Evolutionary conservation across 768 basidiomycete species (phyloP).

Genomic region (Boletus speciosus): DNA sequence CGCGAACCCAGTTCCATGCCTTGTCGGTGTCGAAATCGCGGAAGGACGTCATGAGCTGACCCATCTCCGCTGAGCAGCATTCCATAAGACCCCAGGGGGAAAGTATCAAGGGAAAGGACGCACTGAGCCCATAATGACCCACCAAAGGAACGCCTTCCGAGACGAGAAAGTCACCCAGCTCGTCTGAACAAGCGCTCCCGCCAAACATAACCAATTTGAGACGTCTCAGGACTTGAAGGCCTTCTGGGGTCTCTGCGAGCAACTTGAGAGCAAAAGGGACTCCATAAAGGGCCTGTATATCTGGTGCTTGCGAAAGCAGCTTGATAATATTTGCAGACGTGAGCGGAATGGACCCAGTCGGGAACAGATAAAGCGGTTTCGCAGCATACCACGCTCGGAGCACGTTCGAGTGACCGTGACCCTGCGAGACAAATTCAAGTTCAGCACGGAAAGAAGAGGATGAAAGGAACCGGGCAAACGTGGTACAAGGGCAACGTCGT

Average conservation of each 20-base stretch:
- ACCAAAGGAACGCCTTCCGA: constrained; percentile 47
- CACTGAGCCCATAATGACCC: constrained; percentile 48
- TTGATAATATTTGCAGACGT: constrained; percentile 43
- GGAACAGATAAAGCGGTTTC: constrained; percentile 43
- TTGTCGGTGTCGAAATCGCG: constrained; percentile 50
- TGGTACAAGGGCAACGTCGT: constrained; percentile 32
- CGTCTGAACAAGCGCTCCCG: constrained; percentile 52
- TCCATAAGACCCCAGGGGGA: not conserved
- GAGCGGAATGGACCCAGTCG: constrained; percentile 40
- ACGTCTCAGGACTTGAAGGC: constrained; percentile 36
- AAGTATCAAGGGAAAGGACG: constrained; percentile 10
- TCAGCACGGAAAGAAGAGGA: not conserved
- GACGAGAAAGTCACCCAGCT: constrained; percentile 49
- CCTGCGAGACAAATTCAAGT: constrained; percentile 4
- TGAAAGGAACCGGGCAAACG: constrained; percentile 19
- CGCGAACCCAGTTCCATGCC: constrained; percentile 52
- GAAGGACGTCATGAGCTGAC: constrained; percentile 44
- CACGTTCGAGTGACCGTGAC: constrained; percentile 23
- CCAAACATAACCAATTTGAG: constrained; percentile 52
- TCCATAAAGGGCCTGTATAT: constrained; percentile 32
- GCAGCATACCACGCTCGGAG: constrained; percentile 43
- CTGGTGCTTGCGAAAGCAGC: constrained; percentile 35
- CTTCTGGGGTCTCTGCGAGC: constrained; percentile 46
- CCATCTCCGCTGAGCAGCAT: constrained; percentile 27
- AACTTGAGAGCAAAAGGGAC: constrained; percentile 42